A percentile compares a stretch with the other conserved stretches of the same genome.
These are phyloP conservation scores for Dacryopinax primogenitus DNA, from an alignment of 768 basidiomycete species.

Conservation along the genomic window DNA sequence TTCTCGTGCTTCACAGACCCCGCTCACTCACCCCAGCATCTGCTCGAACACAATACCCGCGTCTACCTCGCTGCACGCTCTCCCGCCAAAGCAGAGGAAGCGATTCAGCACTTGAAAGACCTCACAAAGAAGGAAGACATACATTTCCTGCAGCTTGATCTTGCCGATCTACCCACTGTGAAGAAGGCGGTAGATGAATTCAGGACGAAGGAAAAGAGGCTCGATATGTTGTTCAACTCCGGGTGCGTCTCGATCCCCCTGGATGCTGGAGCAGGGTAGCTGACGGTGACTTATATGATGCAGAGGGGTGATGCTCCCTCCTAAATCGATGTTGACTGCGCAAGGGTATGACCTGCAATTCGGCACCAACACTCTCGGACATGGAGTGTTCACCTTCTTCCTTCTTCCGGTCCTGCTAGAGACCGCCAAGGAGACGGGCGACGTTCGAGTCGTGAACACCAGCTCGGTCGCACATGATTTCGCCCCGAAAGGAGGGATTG, in stretches of 20 bases:
- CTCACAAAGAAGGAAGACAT: slow-evolving; percentile 34
- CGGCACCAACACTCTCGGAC: slow-evolving; percentile 43
- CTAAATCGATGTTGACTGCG: slow-evolving; percentile 13
- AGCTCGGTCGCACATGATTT: slow-evolving; percentile 34
- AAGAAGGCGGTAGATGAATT: slow-evolving; percentile 14
- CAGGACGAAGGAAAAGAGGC: slow-evolving; percentile 11
- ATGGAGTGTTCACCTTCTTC: slow-evolving; percentile 45
- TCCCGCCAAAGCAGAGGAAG: slow-evolving; percentile 33
- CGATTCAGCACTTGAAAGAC: slow-evolving; percentile 41
- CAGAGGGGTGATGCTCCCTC: slow-evolving; percentile 21
- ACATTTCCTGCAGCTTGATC: slow-evolving; percentile 35
- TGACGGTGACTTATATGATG: neutral
- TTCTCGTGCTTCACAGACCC: too few species aligned
- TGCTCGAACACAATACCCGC: slow-evolving; percentile 47
- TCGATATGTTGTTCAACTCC: slow-evolving; percentile 15
- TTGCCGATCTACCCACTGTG: slow-evolving; percentile 21
- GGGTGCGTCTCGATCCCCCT: slow-evolving; percentile 18
- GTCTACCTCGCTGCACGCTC: slow-evolving; percentile 51
- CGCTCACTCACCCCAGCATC: too few species aligned
- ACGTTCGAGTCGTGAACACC: slow-evolving; percentile 38
- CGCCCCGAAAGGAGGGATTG: slow-evolving; percentile 13
- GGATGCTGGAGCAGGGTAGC: too few species aligned
- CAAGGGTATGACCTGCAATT: slow-evolving; percentile 29
- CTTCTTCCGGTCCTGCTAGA: slow-evolving; percentile 38
- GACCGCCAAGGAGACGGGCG: slow-evolving; percentile 31